Evolutionary conservation across 805 yeast genomes (phyloP), one percentile per base, ranked within the genome.

Genomic region (Myxozyma lipomycoides): DNA sequence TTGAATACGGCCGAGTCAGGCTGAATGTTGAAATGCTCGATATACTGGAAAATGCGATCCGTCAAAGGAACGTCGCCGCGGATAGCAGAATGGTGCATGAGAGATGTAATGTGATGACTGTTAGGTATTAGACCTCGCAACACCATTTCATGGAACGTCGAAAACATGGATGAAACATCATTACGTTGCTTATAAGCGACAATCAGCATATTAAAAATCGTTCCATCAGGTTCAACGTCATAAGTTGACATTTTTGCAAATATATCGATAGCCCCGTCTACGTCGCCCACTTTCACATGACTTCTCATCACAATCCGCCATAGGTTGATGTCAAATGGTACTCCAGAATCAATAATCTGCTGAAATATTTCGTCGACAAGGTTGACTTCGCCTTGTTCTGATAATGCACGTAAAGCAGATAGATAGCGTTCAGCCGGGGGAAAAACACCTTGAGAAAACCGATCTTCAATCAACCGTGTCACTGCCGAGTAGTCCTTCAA

Each of bases 391-490:
- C 60, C 60, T 19, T 43, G 23, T 19, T 41, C 45, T 5, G 51
- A 59, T 23, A 55, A 28, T 4, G 55, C 59, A 22, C 40, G 50
- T 53, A 56, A 42, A 25, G 50, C 42, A 25, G 46, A 30, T 32
- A 46, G 46, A 25, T 51, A 56, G 28, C 55, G 59, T 4, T 22
- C 28, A 12, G 42, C n/a, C 17, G 34, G 22, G 6, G 56, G 59
- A 24, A 28, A 19, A 4, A 23, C 34, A n/a, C 46, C 46, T 12
- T 38, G 43, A 7, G 35, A 40, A 12, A 44, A 35, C 22, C 38
- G 24, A 19, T 43, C 40, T 38, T 56, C 59, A 28, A 56, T 51
- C n/a, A 52, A 30, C 22, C 23, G 23, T 25, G 47, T 52, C 59
- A 56, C 34, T 7, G 34, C 36, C 5, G 32, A 25, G 37, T 40